These are phyloP conservation scores for Geum urbanum DNA, from an alignment of 306 rosid species.

Conservation along the genomic window DNA sequence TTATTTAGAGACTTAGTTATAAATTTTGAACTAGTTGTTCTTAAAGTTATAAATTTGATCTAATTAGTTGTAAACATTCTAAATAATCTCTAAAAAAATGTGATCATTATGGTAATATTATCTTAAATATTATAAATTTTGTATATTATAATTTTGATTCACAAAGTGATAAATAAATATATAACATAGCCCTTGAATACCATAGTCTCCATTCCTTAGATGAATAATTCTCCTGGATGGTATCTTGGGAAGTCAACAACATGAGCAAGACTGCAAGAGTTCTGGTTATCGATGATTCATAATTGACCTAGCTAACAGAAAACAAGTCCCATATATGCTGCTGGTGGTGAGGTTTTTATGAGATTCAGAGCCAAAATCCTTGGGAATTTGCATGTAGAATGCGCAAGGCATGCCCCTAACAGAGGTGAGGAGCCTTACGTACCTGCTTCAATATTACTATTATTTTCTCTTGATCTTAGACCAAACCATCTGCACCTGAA, in stretches of 20 bases:
- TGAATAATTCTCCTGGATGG: conserved; percentile 26
- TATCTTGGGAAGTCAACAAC: conserved; percentile 30
- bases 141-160: too few relatives aligned
- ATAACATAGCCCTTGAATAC: too few relatives aligned
- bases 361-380: not conserved
- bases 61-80: too few relatives aligned
- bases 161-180: too few relatives aligned
- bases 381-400: conserved; percentile 11
- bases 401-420: conserved; percentile 18
- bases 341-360: not conserved
- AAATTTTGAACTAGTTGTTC: too few relatives aligned
- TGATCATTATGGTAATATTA: too few relatives aligned
- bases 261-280: conserved; percentile 6
- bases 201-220: too few relatives aligned
- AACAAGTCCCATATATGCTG: not conserved
- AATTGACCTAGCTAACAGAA: not conserved
- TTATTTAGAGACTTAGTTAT: too few relatives aligned
- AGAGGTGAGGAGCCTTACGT: not conserved
- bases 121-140: too few relatives aligned
- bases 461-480: not conserved
- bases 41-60: too few relatives aligned
- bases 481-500: conserved; percentile 8
- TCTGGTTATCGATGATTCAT: not conserved
- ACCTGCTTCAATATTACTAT: not conserved
- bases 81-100: too few relatives aligned